A percentile compares a stretch with the other conserved stretches of the same genome.
These are phyloP conservation scores for Candida patagonica DNA, from an alignment of 805 yeast species.

Conservation along the genomic window DNA sequence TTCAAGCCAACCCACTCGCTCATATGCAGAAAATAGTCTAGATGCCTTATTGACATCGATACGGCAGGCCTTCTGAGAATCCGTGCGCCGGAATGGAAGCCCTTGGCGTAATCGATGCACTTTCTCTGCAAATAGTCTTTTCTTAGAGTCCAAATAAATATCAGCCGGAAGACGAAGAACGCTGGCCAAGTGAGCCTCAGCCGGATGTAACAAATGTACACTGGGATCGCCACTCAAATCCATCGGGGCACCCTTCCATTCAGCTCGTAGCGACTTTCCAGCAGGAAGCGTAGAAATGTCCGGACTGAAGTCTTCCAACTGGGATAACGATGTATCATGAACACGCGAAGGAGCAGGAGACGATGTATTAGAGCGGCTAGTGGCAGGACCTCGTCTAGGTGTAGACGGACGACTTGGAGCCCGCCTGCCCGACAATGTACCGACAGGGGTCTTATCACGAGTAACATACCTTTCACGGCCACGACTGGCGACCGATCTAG, in stretches of 20 bases:
- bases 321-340: conserved; percentile 29
- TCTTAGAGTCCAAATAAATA: conserved; percentile 66
- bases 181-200: conserved; percentile 79
- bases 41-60: conserved; percentile 96
- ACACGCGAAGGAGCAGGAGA: conserved; percentile 29
- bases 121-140: conserved; percentile 82
- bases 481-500: conserved; percentile 3
- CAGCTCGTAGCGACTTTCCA: conserved; percentile 69
- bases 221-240: conserved; percentile 74
- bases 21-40: conserved; percentile 80
- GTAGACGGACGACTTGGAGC: conserved; percentile 13
- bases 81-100: conserved; percentile 87
- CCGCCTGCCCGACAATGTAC: conserved; percentile 1
- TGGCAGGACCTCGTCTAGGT: conserved; percentile 32
- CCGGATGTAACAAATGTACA: conserved; percentile 70
- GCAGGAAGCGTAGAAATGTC: conserved; percentile 53
- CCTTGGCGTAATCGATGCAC: conserved; percentile 62
- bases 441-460: conserved; percentile 3
- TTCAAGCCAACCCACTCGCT: conserved; percentile 84
- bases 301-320: conserved; percentile 78
- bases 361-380: conserved; percentile 58
- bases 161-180: conserved; percentile 83
- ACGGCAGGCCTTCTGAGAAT: conserved; percentile 95
- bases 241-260: conserved; percentile 99
- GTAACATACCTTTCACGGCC: background rate